phyloP scores from a whole-genome alignment of 495 filamentous ascomycete genomes.

The Amphirosellinia nigrospora region DNA sequence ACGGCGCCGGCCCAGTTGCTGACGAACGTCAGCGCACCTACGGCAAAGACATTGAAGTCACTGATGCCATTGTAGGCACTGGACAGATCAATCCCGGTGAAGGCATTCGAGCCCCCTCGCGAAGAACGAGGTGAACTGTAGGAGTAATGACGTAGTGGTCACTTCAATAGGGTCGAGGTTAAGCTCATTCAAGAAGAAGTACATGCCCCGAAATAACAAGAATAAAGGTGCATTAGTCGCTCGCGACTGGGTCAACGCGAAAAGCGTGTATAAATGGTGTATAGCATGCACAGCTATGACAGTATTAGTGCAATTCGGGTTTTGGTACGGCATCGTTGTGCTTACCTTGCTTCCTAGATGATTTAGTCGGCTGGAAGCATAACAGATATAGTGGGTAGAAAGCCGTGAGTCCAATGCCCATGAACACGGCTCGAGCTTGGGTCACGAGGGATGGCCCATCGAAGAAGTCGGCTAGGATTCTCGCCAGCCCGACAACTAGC shows the following conservation, averaged over 20 bases:
- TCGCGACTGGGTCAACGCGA: constrained; percentile 86
- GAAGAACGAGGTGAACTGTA: constrained; percentile 84
- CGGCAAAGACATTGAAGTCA: constrained; percentile 68
- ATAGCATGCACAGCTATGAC: constrained; percentile 49
- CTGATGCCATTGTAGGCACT: constrained; percentile 83
- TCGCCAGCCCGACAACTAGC: constrained; percentile 64
- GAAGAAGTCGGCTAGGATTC: constrained; percentile 49
- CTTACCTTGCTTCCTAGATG: constrained; percentile 38
- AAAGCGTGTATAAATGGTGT: constrained; percentile 74
- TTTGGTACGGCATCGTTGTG: neutral
- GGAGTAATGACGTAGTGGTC: constrained; percentile 67
- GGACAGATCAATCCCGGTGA: constrained; percentile 84
- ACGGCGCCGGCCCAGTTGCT: constrained; percentile 92
- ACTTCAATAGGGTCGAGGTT: constrained; percentile 60
- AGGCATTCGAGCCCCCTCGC: constrained; percentile 91
- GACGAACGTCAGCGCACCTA: constrained; percentile 81
- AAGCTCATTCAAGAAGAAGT: constrained; percentile 56
- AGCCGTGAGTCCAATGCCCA: constrained; percentile 55
- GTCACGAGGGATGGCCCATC: constrained; percentile 54
- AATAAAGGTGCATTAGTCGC: constrained; percentile 84
- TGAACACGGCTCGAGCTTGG: constrained; percentile 59
- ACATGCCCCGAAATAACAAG: constrained; percentile 69
- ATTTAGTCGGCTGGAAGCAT: constrained; percentile 29
- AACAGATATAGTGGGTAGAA: constrained; percentile 44
- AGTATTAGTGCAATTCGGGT: constrained; percentile 28